Evolutionary conservation across 2,329 filamentous ascomycete genomes (phyloP).

Genomic region (Thielaviopsis populi): DNA sequence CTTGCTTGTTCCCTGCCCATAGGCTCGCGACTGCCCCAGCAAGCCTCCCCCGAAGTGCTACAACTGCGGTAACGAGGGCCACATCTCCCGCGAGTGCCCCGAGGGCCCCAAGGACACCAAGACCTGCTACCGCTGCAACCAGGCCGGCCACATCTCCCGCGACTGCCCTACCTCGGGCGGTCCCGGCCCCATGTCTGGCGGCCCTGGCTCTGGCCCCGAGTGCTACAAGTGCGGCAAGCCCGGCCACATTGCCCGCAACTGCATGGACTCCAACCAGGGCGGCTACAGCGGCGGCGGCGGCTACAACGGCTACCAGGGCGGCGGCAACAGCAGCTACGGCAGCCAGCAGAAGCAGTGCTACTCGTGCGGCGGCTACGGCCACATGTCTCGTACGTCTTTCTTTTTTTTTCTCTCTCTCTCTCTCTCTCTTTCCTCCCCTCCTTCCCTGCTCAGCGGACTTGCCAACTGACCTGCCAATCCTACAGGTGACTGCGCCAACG

Average conservation of each 20-base stretch:
- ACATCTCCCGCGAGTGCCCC: conserved; percentile 84
- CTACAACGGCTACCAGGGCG: conserved; percentile 24
- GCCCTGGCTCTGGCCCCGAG: conserved; percentile 43
- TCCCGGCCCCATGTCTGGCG: conserved; percentile 32
- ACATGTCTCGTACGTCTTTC: conserved; percentile 65
- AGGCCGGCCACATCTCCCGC: conserved; percentile 79
- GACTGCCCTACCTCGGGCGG: conserved; percentile 52
- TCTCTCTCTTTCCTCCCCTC: no score
- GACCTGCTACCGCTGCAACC: conserved; percentile 65
- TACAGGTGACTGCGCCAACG: conserved; percentile 79
- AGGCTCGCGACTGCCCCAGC: conserved; percentile 78
- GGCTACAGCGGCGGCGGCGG: conserved; percentile 35
- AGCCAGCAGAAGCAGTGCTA: conserved; percentile 77
- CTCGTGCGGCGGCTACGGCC: conserved; percentile 90
- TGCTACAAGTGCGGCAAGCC: conserved; percentile 98
- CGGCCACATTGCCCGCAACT: conserved; percentile 91
- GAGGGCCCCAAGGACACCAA: conserved; percentile 76
- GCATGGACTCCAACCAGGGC: conserved; percentile 48
- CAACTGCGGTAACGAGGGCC: conserved; percentile 64
- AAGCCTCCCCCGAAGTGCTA: conserved; percentile 74
- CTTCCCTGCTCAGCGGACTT: no score
- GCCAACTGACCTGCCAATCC: conserved; percentile 18
- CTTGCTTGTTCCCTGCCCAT: conserved; percentile 2
- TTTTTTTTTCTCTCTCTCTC: no score
- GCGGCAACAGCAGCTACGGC: conserved; percentile 29